Evolutionary conservation across 192 early-diverging fungal species (phyloP).

Genomic region (Gorgonomyces haynaldii): DNA sequence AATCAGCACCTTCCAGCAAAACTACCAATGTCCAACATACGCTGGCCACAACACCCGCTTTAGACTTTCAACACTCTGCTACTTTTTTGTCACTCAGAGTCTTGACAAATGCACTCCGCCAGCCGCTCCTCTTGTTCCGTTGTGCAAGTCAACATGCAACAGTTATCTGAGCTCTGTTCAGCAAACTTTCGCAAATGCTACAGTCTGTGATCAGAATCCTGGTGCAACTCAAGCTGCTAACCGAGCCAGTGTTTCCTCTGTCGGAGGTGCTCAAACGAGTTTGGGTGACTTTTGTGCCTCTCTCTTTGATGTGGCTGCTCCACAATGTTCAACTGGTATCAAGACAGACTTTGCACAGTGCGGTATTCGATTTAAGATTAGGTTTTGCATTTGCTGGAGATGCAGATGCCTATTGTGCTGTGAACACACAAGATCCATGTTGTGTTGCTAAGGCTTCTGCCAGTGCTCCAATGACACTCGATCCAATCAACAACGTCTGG

Average conservation of each 20-base stretch:
- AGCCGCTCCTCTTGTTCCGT: neutral
- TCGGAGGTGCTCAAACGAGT: neutral
- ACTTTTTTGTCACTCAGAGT: neutral
- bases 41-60: neutral
- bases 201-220: conserved; percentile 1
- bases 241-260: neutral
- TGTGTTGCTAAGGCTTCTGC: neutral
- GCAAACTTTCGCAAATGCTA: neutral
- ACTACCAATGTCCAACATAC: conserved; percentile 4
- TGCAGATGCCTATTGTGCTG: neutral
- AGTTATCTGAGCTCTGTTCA: neutral
- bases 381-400: neutral
- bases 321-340: neutral
- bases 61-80: neutral
- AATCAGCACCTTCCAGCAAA: neutral
- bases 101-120: neutral
- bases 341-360: conserved; percentile 1
- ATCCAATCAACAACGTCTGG: conserved; percentile 2
- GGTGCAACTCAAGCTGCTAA: neutral
- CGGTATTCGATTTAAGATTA: neutral
- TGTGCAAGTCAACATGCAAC: neutral
- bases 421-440: neutral
- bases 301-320: neutral
- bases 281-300: neutral
- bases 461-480: neutral